Conservation (phyloP, 2,329 filamentous ascomycete species). For the Zasmidium angulare region DNA sequence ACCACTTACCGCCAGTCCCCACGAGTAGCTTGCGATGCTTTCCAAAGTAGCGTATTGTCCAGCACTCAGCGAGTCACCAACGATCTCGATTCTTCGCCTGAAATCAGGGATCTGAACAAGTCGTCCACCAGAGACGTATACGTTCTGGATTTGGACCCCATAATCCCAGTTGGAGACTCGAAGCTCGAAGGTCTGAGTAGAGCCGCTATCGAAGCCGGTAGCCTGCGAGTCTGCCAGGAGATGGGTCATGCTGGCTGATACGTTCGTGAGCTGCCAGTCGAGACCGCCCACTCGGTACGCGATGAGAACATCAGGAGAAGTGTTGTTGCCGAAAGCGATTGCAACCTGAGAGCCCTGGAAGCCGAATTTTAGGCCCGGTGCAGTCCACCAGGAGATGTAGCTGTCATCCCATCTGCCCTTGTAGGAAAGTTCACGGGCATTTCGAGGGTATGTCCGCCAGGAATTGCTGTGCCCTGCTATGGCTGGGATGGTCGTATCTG, state of each 20-base stretch:
- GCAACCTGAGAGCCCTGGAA: constrained; percentile 56
- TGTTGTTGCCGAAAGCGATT: constrained; percentile 55
- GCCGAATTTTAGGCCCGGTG: constrained; percentile 56
- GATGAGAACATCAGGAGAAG: constrained; percentile 52
- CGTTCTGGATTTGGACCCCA: constrained; percentile 56
- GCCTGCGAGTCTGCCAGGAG: constrained; percentile 53
- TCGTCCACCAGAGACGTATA: constrained; percentile 48
- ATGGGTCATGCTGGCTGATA: constrained; percentile 57
- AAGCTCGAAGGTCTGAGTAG: constrained; percentile 53
- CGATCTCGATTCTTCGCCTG: constrained; percentile 43
- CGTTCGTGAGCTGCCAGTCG: constrained; percentile 63
- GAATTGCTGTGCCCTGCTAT: constrained; percentile 33
- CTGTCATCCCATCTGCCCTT: constrained; percentile 64
- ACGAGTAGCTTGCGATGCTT: constrained; percentile 57
- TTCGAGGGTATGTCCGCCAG: constrained; percentile 52
- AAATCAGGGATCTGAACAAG: constrained; percentile 46
- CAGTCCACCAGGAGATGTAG: constrained; percentile 54
- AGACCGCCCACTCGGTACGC: constrained; percentile 59
- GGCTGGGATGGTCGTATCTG: constrained; percentile 38
- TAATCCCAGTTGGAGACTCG: constrained; percentile 63
- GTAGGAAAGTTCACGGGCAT: constrained; percentile 58
- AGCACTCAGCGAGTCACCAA: constrained; percentile 51
- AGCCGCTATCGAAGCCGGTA: constrained; percentile 46
- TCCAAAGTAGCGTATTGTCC: constrained; percentile 62
- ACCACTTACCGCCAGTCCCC: constrained; percentile 45